Evolutionary conservation across 192 early-diverging fungal species (phyloP).

Genomic region (Piromyces sp.): DNA sequence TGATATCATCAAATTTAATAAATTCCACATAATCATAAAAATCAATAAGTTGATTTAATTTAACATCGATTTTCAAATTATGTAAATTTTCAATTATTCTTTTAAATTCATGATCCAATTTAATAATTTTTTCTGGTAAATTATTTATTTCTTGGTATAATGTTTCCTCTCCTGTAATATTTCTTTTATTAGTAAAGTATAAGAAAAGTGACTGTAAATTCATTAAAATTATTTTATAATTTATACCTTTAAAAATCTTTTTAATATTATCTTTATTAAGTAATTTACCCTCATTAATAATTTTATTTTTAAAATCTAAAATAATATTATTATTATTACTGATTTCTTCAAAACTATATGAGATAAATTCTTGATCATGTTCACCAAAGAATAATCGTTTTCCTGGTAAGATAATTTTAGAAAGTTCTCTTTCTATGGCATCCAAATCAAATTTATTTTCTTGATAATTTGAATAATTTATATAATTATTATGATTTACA

Average conservation of each 20-base stretch:
- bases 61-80: no score
- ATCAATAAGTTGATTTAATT: not conserved
- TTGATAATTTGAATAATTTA: not conserved
- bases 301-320: not conserved
- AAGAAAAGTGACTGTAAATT: not conserved
- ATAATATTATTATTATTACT: not conserved
- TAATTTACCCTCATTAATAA: not conserved
- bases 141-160: not conserved
- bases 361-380: not conserved
- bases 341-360: not conserved
- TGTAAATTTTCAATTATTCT: not conserved
- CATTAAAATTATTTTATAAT: not conserved
- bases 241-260: no score
- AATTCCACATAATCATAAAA: not conserved
- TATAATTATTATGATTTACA: not conserved
- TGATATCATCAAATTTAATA: not conserved
- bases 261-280: not conserved
- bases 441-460: not conserved
- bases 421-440: not conserved
- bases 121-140: not conserved
- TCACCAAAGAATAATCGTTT: not conserved
- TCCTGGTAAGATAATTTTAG: not conserved
- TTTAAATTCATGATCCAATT: not conserved
- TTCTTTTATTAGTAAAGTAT: not conserved
- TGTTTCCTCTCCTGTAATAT: not conserved